Evolutionary conservation across 352 stramenopile genomes (phyloP).

Genomic region (Phytophthora nicotianae): DNA sequence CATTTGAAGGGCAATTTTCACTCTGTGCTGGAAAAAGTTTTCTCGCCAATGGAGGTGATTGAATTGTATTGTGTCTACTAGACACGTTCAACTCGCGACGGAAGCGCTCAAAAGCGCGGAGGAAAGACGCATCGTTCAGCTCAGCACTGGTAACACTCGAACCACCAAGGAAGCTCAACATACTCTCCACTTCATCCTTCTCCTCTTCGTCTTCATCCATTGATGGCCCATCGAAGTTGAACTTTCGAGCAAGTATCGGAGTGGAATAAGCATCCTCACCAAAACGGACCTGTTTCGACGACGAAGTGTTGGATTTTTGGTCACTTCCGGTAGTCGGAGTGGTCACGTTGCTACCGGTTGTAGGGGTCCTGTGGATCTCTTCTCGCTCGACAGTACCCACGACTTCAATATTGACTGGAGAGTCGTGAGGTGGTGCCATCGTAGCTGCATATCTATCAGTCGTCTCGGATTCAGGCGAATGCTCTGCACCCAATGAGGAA

Average conservation of each 20-base stretch:
- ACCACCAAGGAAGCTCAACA: conserved; percentile 55
- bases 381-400: conserved; percentile 1
- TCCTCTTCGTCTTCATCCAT: conserved; percentile 55
- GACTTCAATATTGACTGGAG: conserved; percentile 1
- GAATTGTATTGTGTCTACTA: neutral
- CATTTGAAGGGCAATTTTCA: neutral
- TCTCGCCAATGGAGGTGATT: conserved; percentile 24
- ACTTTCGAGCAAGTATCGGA: conserved; percentile 58
- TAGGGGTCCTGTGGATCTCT: conserved; percentile 25
- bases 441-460: conserved; percentile 7
- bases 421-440: conserved; percentile 2
- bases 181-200: conserved; percentile 36
- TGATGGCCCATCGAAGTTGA: conserved; percentile 62
- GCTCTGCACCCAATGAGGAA: conserved; percentile 22
- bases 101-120: conserved; percentile 56
- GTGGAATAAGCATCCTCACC: conserved; percentile 55
- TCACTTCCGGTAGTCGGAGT: conserved; percentile 61
- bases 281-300: conserved; percentile 65
- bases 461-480: conserved; percentile 4
- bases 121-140: conserved; percentile 61
- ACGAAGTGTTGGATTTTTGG: conserved; percentile 42
- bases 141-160: conserved; percentile 60
- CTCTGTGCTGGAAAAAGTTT: conserved; percentile 25
- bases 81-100: conserved; percentile 40
- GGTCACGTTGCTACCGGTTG: conserved; percentile 27